Base-by-base conservation (phyloP, 768 basidiomycete species). In the Lactarius akahatsu region DNA sequence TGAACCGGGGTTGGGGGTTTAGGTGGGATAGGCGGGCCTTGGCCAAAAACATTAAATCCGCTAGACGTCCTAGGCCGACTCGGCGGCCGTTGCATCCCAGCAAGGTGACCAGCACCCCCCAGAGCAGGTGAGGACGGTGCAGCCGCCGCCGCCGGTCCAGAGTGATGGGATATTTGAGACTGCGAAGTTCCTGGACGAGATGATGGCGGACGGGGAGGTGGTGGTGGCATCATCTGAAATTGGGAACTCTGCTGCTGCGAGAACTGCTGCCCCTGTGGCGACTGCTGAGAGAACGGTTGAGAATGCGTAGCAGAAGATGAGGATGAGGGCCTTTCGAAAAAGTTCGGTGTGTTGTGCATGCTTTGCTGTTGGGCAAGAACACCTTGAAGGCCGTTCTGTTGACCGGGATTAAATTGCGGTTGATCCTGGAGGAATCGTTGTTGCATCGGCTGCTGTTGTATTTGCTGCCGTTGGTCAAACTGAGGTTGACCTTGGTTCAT, bases 21-120 rank as follows among this genome's bases (percentile, higher is more conserved):
- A 55, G 64, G 62, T 47, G 61, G 63, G 32, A 67, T 67, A 9
- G 59, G 62, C 56, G 60, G 66, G 41, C 63, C 69, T 67, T 68
- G 70, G 32, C 61, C 69, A 61, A 41, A 60, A 34, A 63, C 71
- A 68, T 59, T 60, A 61, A 69, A 71, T 62, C 65, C 71, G 50
- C 69, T 73, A n/a, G 71, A 66, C 34, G 71, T 70, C 23, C 69
- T 66, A 20, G 72, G 71, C 56, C 74, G 73, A 62, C 75, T 71
- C 18, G 76, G 75, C 26, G 73, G 72, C 4, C 75, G 76, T 32
- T 75, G 72, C 57, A 72, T 70, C 9, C 66, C 67, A 10, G 68
- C 62, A 26, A 71, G 70, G 11, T 50, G 67, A 38, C 47, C 54
- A 57, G 58, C 67, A 30, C 38, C 47, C 0, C 63, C 63, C 10